These are phyloP conservation scores for Clavispora carvajalis DNA, from an alignment of 805 yeast genomes.

Conservation along the genomic window DNA sequence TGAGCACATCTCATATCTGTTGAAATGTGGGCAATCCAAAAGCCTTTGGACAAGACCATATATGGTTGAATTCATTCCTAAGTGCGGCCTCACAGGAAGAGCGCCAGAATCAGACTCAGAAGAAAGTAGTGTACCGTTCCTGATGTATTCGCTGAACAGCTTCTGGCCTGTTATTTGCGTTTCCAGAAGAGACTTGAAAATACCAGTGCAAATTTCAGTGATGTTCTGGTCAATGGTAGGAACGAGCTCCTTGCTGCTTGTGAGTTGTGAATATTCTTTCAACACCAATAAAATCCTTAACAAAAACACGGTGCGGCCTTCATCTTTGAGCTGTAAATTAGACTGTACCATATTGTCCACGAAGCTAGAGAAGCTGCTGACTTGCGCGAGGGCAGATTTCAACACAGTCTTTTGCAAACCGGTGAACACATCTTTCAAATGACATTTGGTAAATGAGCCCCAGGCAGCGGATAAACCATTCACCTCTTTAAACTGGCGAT, in stretches of 20 bases:
- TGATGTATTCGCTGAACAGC: neutral
- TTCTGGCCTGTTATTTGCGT: neutral
- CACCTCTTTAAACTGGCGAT: neutral
- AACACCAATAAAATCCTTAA: neutral
- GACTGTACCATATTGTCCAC: neutral
- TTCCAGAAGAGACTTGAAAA: neutral
- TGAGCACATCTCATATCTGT: conserved; percentile 10
- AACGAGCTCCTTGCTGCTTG: neutral
- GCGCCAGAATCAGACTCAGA: conserved; percentile 5
- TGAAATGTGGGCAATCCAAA: conserved; percentile 5
- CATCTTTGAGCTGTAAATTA: neutral
- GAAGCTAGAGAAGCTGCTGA: neutral
- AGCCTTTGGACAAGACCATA: conserved; percentile 6
- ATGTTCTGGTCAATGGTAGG: neutral
- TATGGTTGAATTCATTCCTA: conserved; percentile 8
- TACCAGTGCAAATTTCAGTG: neutral
- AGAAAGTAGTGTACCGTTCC: neutral
- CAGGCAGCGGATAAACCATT: conserved; percentile 2
- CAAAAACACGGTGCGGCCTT: neutral
- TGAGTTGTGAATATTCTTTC: neutral
- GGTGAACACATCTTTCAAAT: neutral
- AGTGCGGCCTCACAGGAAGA: conserved; percentile 11
- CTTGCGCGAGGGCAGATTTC: neutral
- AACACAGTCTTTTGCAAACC: neutral
- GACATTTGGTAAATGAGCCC: conserved; percentile 6